These are phyloP conservation scores for Barbatosphaeria neglecta DNA, from an alignment of 495 filamentous ascomycete genomes.

Conservation along the genomic window DNA sequence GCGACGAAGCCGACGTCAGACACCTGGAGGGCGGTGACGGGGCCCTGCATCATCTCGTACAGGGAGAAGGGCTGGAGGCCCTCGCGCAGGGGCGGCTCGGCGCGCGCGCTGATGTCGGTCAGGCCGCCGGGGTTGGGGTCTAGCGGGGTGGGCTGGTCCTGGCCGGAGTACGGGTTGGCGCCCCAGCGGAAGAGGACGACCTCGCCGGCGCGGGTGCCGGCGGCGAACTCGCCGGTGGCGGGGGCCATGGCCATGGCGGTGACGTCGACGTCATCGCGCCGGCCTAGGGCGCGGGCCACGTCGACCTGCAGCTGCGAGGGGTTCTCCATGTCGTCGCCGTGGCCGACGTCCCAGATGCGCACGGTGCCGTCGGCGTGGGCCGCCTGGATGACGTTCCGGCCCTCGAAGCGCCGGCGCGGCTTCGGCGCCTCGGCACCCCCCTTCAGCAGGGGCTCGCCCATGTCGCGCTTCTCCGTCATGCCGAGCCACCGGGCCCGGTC, in stretches of 20 bases:
- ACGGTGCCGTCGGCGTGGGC: slow-evolving; percentile 81
- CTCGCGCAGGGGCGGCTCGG: slow-evolving; percentile 69
- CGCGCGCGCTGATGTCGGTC: slow-evolving; percentile 58
- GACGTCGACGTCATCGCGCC: slow-evolving; percentile 66
- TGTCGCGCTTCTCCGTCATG: slow-evolving; percentile 62
- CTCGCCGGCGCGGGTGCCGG: slow-evolving; percentile 71
- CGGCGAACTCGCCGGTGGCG: slow-evolving; percentile 71
- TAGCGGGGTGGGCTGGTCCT: slow-evolving; percentile 38
- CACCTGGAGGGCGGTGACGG: slow-evolving; percentile 64
- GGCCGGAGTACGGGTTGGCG: slow-evolving; percentile 51
- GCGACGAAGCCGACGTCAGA: slow-evolving; percentile 89
- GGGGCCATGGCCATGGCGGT: slow-evolving; percentile 63
- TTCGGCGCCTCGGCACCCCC: slow-evolving; percentile 63
- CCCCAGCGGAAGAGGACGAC: slow-evolving; percentile 83
- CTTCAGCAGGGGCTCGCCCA: slow-evolving; percentile 60
- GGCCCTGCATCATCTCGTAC: slow-evolving; percentile 69
- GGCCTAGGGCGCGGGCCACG: slow-evolving; percentile 66
- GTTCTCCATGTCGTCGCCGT: slow-evolving; percentile 90
- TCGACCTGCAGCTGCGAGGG: slow-evolving; percentile 71
- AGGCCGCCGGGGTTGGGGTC: slow-evolving; percentile 49
- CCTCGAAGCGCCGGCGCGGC: slow-evolving; percentile 61
- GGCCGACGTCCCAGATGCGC: slow-evolving; percentile 79
- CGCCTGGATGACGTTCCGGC: slow-evolving; percentile 68
- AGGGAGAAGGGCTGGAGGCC: slow-evolving; percentile 73
- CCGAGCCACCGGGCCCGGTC: slow-evolving; percentile 77